A percentile compares a stretch with the other conserved stretches of the same genome.
phyloP scores from a whole-genome alignment of 768 basidiomycete species.

The Pulveroboletus frians region DNA sequence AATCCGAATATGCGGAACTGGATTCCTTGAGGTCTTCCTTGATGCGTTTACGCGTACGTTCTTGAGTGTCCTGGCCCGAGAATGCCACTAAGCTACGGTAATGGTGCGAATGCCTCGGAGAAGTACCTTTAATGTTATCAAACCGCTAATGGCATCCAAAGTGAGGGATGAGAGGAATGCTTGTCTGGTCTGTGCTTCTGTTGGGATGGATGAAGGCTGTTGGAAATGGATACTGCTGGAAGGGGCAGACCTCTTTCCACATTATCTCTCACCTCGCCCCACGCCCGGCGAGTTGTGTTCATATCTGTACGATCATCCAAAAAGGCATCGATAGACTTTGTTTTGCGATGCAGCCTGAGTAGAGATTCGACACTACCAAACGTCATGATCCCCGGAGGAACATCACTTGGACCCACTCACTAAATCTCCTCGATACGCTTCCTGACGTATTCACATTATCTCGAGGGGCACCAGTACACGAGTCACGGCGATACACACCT shows the following conservation, averaged over 20 bases:
- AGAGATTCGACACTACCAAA: slow-evolving; percentile 65
- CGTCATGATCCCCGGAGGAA: slow-evolving; percentile 1
- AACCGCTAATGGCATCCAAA: slow-evolving; percentile 66
- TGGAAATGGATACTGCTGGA: neutral
- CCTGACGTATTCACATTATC: slow-evolving; percentile 36
- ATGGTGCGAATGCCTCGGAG: neutral
- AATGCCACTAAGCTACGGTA: neutral
- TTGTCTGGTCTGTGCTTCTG: slow-evolving; percentile 78
- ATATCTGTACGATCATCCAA: slow-evolving; percentile 69
- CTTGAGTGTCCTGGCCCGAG: slow-evolving; percentile 70
- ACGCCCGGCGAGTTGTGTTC: slow-evolving; percentile 63
- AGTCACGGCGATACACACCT: slow-evolving; percentile 43
- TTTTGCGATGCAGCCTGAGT: slow-evolving; percentile 64
- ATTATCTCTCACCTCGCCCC: slow-evolving; percentile 83
- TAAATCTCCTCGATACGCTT: slow-evolving; percentile 82
- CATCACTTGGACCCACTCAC: slow-evolving; percentile 39
- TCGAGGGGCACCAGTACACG: slow-evolving; percentile 14
- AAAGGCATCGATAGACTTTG: slow-evolving; percentile 61
- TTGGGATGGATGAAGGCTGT: slow-evolving; percentile 4
- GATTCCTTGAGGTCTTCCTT: slow-evolving; percentile 88
- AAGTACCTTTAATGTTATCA: slow-evolving; percentile 61
- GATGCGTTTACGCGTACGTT: slow-evolving; percentile 85
- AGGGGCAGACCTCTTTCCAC: slow-evolving; percentile 63
- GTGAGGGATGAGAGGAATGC: slow-evolving; percentile 72
- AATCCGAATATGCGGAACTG: slow-evolving; percentile 70